Percentiles rank a stretch among this genome's conserved stretches.
phyloP scores from a whole-genome alignment of 768 basidiomycete genomes.

The Trametes gibbosa region DNA sequence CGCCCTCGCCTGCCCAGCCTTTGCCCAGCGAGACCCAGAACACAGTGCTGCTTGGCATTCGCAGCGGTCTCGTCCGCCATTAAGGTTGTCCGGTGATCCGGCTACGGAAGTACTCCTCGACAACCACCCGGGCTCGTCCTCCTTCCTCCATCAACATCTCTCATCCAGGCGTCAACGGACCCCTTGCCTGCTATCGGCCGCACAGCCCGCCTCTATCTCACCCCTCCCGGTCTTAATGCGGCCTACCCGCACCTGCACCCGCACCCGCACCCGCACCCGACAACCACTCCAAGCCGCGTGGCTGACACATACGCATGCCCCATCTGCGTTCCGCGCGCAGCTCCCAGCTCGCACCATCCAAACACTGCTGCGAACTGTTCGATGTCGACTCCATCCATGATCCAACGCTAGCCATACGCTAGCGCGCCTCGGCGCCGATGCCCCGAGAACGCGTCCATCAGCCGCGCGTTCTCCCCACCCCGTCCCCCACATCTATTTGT shows the following conservation, averaged over 20 bases:
- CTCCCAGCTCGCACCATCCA: not conserved
- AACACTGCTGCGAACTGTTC: too few species aligned
- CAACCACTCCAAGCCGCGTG: not conserved
- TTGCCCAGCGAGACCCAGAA: not conserved
- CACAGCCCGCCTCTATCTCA: not conserved
- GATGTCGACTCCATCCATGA: too few species aligned
- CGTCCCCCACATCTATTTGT: not conserved
- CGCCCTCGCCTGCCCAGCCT: not conserved
- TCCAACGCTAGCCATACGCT: too few species aligned
- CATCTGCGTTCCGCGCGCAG: not conserved
- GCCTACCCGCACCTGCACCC: not conserved
- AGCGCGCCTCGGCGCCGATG: not conserved
- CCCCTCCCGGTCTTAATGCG: conserved; percentile 6
- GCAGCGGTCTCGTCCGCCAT: not conserved
- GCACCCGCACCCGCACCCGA: not conserved
- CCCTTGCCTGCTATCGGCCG: not conserved
- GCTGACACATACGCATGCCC: not conserved
- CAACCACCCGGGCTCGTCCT: not conserved
- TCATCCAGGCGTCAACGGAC: not conserved
- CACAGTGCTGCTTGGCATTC: not conserved
- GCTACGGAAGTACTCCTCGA: not conserved
- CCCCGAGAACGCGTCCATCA: not conserved
- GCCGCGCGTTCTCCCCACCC: not conserved
- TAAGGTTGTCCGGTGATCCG: conserved; percentile 1
- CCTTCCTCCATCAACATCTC: conserved; percentile 8